phyloP scores from a whole-genome alignment of 345 rosid genomes.

The Eucalyptus tenuipes region DNA sequence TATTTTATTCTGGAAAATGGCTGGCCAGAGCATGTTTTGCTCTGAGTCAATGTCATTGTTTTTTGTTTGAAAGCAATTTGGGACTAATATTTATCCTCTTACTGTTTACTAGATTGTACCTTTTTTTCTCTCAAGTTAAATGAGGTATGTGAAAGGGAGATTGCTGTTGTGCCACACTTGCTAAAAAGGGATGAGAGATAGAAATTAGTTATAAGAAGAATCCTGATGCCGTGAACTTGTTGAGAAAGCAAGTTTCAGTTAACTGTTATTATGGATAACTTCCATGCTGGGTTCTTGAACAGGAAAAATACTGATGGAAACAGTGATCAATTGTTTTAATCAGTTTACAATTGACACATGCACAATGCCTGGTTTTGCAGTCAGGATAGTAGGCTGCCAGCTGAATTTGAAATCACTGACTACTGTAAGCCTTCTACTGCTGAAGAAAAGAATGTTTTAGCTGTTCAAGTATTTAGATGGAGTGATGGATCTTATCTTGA shows the following conservation, averaged over 20 bases:
- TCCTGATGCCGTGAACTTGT: neutral
- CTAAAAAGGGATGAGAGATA: neutral
- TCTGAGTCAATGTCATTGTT: neutral
- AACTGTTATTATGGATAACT: neutral
- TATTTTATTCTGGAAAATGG: neutral
- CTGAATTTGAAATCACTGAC: slow-evolving; percentile 96
- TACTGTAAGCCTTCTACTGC: slow-evolving; percentile 66
- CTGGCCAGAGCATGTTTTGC: neutral
- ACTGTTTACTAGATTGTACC: neutral
- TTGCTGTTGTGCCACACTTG: neutral
- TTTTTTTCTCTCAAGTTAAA: neutral
- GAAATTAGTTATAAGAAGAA: neutral
- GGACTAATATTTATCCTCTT: neutral
- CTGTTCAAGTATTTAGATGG: slow-evolving; percentile 98
- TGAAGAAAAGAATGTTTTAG: slow-evolving; percentile 70
- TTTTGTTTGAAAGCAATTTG: neutral
- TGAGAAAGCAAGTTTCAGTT: neutral
- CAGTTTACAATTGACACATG: neutral
- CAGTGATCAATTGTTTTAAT: neutral
- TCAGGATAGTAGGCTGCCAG: slow-evolving; percentile 97
- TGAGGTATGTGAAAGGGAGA: neutral
- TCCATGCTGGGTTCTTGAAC: neutral
- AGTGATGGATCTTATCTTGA: slow-evolving; percentile 99
- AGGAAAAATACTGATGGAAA: neutral
- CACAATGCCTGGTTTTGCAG: slow-evolving; percentile 28